phyloP scores from a whole-genome alignment of 2,329 filamentous ascomycete genomes.

The Pseudocercospora ulei region DNA sequence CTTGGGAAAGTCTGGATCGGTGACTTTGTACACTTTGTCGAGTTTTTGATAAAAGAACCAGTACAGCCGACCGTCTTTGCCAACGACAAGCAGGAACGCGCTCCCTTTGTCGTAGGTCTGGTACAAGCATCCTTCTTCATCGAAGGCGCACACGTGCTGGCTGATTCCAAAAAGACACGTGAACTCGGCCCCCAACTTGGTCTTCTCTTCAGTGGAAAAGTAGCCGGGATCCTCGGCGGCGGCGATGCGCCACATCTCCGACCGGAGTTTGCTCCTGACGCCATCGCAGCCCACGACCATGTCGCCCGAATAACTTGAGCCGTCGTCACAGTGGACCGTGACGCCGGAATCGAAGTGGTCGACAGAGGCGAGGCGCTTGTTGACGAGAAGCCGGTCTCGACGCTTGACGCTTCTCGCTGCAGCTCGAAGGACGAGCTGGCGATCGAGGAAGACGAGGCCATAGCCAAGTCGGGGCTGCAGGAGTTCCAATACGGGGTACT shows the following conservation, averaged over 20 bases:
- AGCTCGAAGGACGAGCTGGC: constrained; percentile 26
- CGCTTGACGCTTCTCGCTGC: constrained; percentile 21
- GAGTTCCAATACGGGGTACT: constrained; percentile 9
- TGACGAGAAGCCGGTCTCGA: constrained; percentile 16
- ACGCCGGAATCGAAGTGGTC: constrained; percentile 12
- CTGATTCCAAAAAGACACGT: constrained; percentile 38
- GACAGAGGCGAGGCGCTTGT: constrained; percentile 13
- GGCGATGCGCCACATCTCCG: constrained; percentile 26
- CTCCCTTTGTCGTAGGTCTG: constrained; percentile 23
- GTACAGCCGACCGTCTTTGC: constrained; percentile 31
- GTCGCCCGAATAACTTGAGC: constrained; percentile 17
- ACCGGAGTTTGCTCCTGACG: constrained; percentile 24
- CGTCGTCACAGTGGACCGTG: constrained; percentile 17
- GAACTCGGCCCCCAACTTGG: constrained; percentile 26
- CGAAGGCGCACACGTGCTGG: constrained; percentile 23
- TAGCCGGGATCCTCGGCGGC: constrained; percentile 13
- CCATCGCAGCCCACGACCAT: constrained; percentile 29
- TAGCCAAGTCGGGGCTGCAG: constrained; percentile 26
- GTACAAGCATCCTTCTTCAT: constrained; percentile 19
- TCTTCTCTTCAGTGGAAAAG: constrained; percentile 20
- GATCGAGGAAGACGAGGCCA: constrained; percentile 26
- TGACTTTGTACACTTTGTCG: constrained; percentile 25
- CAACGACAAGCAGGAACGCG: constrained; percentile 30
- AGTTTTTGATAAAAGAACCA: constrained; percentile 36
- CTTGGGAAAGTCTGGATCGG: constrained; percentile 31